Percentiles rank a stretch among this genome's conserved stretches.
These are phyloP conservation scores for Erodium texanum DNA, from an alignment of 441 rosid genomes.

Conservation along the genomic window DNA sequence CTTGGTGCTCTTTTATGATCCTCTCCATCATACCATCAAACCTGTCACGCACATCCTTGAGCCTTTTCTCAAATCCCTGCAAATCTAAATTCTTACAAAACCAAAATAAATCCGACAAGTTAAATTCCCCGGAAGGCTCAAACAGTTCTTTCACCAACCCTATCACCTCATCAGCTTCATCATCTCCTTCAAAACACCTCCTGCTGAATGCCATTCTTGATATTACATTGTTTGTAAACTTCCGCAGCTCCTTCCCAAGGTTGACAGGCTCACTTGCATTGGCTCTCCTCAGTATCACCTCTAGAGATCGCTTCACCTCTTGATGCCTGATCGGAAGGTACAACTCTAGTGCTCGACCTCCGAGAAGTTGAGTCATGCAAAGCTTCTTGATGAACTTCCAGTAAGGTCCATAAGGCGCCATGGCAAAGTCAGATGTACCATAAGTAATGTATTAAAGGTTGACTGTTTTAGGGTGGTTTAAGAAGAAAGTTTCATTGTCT, in stretches of 20 bases:
- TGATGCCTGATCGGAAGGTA: constrained; percentile 27
- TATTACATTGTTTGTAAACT: constrained; percentile 29
- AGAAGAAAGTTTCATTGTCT: constrained; percentile 35
- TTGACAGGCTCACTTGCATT: constrained; percentile 22
- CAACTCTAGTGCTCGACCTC: constrained; percentile 26
- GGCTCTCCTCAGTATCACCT: constrained; percentile 22
- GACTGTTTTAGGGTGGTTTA: constrained; percentile 22
- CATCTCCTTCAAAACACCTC: constrained; percentile 27
- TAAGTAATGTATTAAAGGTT: constrained; percentile 36
- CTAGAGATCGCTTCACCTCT: constrained; percentile 22
- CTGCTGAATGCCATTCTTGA: constrained; percentile 34
- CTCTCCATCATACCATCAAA: constrained; percentile 33
- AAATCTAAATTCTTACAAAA: constrained; percentile 40
- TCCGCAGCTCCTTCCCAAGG: constrained; percentile 32
- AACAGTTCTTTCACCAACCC: constrained; percentile 28
- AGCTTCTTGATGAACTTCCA: constrained; percentile 57
- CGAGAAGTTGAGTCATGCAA: constrained; percentile 37
- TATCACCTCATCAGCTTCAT: constrained; percentile 31
- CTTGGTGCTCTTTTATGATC: constrained; percentile 34
- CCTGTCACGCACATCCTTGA: constrained; percentile 25
- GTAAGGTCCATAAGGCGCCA: constrained; percentile 40
- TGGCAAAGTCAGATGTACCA: constrained; percentile 38
- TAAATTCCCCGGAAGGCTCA: constrained; percentile 32
- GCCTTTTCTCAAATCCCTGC: constrained; percentile 34
- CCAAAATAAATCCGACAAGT: constrained; percentile 36